A percentile compares a stretch with the other conserved stretches of the same genome.
Evolutionary conservation across 2,329 filamentous ascomycete species (phyloP).

Genomic region (Alternaria angustiovoidea): DNA sequence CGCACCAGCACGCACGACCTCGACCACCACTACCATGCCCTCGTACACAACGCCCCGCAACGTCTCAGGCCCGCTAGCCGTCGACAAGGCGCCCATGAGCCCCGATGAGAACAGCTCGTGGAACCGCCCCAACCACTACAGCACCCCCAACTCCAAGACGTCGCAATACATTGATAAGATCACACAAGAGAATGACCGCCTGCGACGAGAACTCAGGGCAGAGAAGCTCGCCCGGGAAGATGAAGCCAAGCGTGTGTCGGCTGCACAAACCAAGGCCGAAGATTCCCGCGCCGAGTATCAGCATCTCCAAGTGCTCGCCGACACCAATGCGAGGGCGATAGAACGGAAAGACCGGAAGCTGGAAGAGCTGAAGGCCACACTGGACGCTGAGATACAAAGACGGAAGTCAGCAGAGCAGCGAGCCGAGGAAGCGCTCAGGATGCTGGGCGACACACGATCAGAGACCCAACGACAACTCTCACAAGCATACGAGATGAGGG

Average conservation of each 20-base stretch:
- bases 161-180: constrained; percentile 73
- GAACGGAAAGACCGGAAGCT: constrained; percentile 78
- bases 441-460: constrained; percentile 68
- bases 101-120: constrained; percentile 37
- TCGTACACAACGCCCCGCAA: constrained; percentile 41
- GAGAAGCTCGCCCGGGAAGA: constrained; percentile 67
- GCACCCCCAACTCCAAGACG: constrained; percentile 45
- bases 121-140: constrained; percentile 40
- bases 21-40: constrained; percentile 34
- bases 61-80: constrained; percentile 41
- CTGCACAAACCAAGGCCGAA: constrained; percentile 76
- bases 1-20: constrained; percentile 22
- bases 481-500: constrained; percentile 57
- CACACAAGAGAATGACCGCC: constrained; percentile 79
- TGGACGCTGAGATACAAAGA: constrained; percentile 71
- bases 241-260: constrained; percentile 71
- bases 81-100: constrained; percentile 38
- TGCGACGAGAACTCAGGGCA: constrained; percentile 70
- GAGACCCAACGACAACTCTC: constrained; percentile 71
- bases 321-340: constrained; percentile 74
- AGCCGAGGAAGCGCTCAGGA: constrained; percentile 67
- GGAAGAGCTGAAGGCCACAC: constrained; percentile 69
- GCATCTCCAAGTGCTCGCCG: constrained; percentile 71
- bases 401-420: constrained; percentile 66
- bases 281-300: constrained; percentile 74